Evolutionary conservation across 257 asterid species (phyloP), one percentile per base, ranked within the genome.

Genomic region (Salvia hispanica): DNA sequence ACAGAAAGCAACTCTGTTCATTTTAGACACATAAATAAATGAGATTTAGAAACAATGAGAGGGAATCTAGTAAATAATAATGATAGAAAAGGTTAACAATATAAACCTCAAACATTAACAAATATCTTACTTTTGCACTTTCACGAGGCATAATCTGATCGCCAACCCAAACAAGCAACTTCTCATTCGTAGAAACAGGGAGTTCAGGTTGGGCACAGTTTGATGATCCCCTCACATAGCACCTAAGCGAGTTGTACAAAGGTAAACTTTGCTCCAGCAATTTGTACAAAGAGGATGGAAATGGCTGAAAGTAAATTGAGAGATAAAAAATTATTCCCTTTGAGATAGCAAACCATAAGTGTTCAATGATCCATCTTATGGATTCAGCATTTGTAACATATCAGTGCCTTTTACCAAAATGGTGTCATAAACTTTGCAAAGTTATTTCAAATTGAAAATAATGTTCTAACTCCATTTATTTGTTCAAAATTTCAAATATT

Each of bases 81-180:
- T 15, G 55, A 16, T 7, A 37, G 43, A 69, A 69, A 46, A 57
- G 7, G 36, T 16, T 36, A 44, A 15, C 42, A 57, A 46, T 36
- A 28, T 42, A 40, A 74, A 62, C 62, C 47, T 4, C 58, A 50
- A 13, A 60, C 58, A 58, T 58, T 37, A 14, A 74, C 51, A 61
- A 45, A 14, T 9, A 9, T 53, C 31, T 80, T 68, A 92, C 98
- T 90, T 85, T 86, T 13, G 98, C 98, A 85, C 78, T 85, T 74
- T 88, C 95, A 78, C 98, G 97, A 69, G 97, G 95, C 79, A 90
- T 58, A 74, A 93, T 77, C 81, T 82, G 88, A 74, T 85, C 86
- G 59, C 92, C 97, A 73, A 93, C 98, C 98, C 97, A 93, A 66
- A 79, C 89, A 74, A 93, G 88, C 78, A 93, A 83, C 81, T 88